phyloP scores from a whole-genome alignment of 306 rosid species.

The Psophocarpus tetragonolobus region DNA sequence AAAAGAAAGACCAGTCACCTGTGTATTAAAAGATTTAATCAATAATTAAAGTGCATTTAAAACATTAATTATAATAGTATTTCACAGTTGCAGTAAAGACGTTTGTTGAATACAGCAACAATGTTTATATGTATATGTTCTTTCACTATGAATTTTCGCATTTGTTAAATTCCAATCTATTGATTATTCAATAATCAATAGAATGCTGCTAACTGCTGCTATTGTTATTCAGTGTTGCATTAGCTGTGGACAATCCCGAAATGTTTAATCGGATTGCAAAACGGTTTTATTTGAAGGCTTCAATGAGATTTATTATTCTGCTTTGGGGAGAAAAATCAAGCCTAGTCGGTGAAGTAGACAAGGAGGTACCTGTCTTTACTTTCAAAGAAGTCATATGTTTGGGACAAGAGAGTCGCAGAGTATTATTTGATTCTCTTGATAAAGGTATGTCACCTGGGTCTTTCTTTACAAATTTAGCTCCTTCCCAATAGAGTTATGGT shows the following conservation, averaged over 20 bases:
- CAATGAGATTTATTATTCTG: conserved; percentile 70
- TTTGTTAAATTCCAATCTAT: conserved; percentile 12
- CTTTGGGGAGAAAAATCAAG: conserved; percentile 93
- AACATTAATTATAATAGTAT: neutral
- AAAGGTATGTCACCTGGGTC: conserved; percentile 55
- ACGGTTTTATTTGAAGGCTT: conserved; percentile 56
- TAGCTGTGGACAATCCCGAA: conserved; percentile 81
- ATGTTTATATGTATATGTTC: neutral
- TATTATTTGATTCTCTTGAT: conserved; percentile 47
- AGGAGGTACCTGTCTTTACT: conserved; percentile 55
- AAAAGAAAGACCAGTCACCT: neutral
- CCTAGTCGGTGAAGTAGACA: conserved; percentile 45
- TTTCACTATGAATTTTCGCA: neutral
- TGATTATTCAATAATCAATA: conserved; percentile 15
- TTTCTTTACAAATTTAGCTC: conserved; percentile 18
- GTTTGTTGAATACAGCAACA: conserved; percentile 8
- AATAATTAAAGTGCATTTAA: neutral
- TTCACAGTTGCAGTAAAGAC: neutral
- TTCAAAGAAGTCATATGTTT: conserved; percentile 62
- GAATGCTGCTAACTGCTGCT: conserved; percentile 24
- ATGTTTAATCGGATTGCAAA: conserved; percentile 71
- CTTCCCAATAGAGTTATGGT: neutral
- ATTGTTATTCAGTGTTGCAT: conserved; percentile 67
- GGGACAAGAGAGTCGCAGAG: conserved; percentile 67
- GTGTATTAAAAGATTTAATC: neutral